Evolutionary conservation across 2,329 filamentous ascomycete species (phyloP).

Genomic region (Ambrosiella xylebori): DNA sequence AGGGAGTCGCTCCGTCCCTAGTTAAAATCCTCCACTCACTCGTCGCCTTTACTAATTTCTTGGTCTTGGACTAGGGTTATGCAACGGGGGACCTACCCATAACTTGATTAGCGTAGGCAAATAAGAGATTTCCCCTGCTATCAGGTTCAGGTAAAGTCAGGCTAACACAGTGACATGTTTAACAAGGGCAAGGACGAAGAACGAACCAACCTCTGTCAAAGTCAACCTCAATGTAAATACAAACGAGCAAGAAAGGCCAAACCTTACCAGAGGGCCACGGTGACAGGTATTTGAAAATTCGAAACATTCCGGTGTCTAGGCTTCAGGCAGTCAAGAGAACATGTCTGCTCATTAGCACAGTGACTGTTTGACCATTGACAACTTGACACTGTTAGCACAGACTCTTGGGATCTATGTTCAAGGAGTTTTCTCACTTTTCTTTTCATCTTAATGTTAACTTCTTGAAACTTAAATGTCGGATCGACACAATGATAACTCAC

Average conservation of each 20-base stretch:
- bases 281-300: no score
- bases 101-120: neutral
- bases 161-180: neutral
- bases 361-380: neutral
- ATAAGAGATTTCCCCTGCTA: neutral
- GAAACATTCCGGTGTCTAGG: no score
- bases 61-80: neutral
- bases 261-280: neutral
- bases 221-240: neutral
- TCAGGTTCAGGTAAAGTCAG: neutral
- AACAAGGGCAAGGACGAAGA: neutral
- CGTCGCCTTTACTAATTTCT: neutral
- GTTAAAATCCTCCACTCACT: neutral
- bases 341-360: neutral
- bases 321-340: no score
- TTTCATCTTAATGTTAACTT: neutral
- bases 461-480: neutral
- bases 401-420: neutral
- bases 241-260: neutral
- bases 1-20: neutral
- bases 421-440: neutral
- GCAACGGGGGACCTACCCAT: neutral
- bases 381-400: conserved; percentile 1
- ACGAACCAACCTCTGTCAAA: neutral
- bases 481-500: neutral